These are phyloP conservation scores for Penicillium sp. DNA, from an alignment of 2,329 filamentous ascomycete species.

Conservation along the genomic window DNA sequence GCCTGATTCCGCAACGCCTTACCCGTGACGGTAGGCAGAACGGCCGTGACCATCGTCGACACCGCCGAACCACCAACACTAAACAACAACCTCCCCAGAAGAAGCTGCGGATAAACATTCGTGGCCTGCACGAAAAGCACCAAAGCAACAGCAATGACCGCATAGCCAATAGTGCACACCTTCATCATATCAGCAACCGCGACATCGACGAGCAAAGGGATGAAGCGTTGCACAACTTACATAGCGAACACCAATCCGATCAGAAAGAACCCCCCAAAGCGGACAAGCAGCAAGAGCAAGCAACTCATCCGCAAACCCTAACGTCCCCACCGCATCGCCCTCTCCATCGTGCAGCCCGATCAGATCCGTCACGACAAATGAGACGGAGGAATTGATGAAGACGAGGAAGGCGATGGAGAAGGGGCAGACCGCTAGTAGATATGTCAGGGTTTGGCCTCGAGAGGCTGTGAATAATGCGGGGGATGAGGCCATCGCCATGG, in stretches of 20 bases:
- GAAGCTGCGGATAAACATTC: slow-evolving; percentile 86
- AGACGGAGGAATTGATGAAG: slow-evolving; percentile 68
- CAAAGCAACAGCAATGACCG: slow-evolving; percentile 77
- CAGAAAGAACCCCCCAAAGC: slow-evolving; percentile 57
- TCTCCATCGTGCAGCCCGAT: slow-evolving; percentile 62
- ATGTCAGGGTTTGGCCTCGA: slow-evolving; percentile 62
- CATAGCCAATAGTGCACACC: slow-evolving; percentile 74
- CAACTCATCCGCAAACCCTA: slow-evolving; percentile 58
- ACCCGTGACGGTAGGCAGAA: slow-evolving; percentile 74
- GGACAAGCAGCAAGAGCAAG: slow-evolving; percentile 57
- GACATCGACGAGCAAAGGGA: not conserved
- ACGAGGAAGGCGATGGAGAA: slow-evolving; percentile 71
- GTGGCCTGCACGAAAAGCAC: slow-evolving; percentile 82
- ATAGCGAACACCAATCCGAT: slow-evolving; percentile 55
- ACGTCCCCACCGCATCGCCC: slow-evolving; percentile 65
- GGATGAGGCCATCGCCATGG: slow-evolving; percentile 38
- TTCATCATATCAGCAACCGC: slow-evolving; percentile 30
- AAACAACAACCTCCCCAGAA: slow-evolving; percentile 85
- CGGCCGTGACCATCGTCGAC: slow-evolving; percentile 97
- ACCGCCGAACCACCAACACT: slow-evolving; percentile 90
- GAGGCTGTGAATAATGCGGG: slow-evolving; percentile 61
- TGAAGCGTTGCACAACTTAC: slow-evolving; percentile 39
- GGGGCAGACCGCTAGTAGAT: slow-evolving; percentile 66
- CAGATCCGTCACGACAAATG: slow-evolving; percentile 69
- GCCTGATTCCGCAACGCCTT: slow-evolving; percentile 49